Evolutionary conservation across 345 rosid species (phyloP), one percentile per base, ranked within the genome.

Genomic region (Linum lewisii): DNA sequence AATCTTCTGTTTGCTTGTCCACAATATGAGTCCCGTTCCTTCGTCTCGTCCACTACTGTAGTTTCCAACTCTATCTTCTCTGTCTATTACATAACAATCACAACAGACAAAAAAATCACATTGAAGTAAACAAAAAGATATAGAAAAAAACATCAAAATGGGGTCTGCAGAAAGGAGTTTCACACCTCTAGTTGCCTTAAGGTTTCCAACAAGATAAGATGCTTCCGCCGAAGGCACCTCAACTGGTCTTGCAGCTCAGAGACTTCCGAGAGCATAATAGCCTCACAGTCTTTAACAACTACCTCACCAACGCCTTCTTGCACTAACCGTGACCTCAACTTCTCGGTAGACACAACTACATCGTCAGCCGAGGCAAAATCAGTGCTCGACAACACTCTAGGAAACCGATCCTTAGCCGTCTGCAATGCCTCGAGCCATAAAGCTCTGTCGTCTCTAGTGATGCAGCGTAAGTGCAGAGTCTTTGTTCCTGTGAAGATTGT

Each of bases 11-110:
- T 77, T 26, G 82, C 95, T 73, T 84, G 87, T 69, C 95, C 93
- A 68, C 96, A 80, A 65, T 73, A 92, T 57, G 95, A 92, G 20
- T 87, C 94, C 21, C 83, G 88, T 55, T 84, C 97, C 83, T 90
- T 94, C 18, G 96, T 94, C 78, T 94, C 99, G 66, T 94, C 97
- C 62, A 94, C 88, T 47, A 94, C 99, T 34, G 99, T 94, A 51
- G 99, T 71, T 75, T 94, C 99, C 76, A 94, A 81, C 83, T 94
- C 96, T 65, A 90, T 84, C 77, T 94, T 94, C 74, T 93, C 99
- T 14, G 96, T 65, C 97, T 94, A 84, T 75, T 81, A 68, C 66
- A 67, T 34, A 69, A 56, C 29, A 60, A 52, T 66, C 20, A 51
- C 5, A 24, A 25, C 7, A 42, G 25, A 50, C 14, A 32, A 22